Conservation (phyloP, 192 early-diverging fungal genomes). For the Umbelopsis sp. region DNA sequence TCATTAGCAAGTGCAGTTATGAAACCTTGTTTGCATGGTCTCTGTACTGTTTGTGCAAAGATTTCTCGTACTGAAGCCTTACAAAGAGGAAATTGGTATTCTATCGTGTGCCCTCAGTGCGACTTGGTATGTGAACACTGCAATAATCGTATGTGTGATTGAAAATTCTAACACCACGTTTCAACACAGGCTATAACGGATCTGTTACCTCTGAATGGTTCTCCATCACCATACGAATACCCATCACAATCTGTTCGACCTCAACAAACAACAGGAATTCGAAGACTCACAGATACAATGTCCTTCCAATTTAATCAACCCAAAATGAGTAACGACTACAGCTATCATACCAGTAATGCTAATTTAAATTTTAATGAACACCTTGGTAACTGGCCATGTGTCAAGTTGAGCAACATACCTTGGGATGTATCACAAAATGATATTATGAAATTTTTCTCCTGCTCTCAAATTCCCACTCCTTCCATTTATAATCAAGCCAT, state of each 20-base stretch:
- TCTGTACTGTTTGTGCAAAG: background rate
- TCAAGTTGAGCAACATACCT: constrained; percentile 41
- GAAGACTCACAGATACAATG: background rate
- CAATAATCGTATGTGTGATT: too few relatives aligned
- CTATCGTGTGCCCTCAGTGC: background rate
- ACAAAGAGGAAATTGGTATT: background rate
- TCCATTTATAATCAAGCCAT: constrained; percentile 50
- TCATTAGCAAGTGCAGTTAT: background rate
- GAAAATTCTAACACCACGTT: too few relatives aligned
- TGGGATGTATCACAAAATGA: constrained; percentile 63
- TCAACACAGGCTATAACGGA: background rate
- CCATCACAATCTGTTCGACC: background rate
- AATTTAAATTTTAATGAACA: background rate
- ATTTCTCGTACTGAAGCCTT: background rate
- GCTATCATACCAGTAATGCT: background rate
- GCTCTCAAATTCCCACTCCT: constrained; percentile 40
- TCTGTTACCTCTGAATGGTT: background rate
- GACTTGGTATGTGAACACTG: background rate
- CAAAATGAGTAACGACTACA: background rate
- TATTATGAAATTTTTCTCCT: constrained; percentile 46
- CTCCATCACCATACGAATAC: background rate
- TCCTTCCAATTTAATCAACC: background rate
- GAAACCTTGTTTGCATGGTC: background rate
- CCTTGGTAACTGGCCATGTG: background rate
- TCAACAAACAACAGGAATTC: background rate